Percentiles rank a stretch among this genome's conserved stretches.
phyloP scores from a whole-genome alignment of 805 yeast species.

The Ogataea polymorpha region DNA sequence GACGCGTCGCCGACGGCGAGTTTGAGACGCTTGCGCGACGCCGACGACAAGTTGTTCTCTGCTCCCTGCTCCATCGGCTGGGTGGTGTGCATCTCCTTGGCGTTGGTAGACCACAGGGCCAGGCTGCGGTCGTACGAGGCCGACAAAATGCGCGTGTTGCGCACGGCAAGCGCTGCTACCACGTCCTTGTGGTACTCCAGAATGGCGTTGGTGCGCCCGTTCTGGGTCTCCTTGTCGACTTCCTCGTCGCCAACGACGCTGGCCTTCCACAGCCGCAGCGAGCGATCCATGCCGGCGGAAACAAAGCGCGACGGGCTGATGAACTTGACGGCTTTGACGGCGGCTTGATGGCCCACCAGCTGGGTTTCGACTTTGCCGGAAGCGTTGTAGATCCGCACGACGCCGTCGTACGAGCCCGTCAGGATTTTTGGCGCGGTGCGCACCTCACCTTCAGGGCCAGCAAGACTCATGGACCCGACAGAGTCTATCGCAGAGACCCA shows the following conservation, averaged over 20 bases:
- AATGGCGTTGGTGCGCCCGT: slow-evolving; percentile 76
- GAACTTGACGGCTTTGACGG: slow-evolving; percentile 82
- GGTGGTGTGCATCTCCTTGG: slow-evolving; percentile 73
- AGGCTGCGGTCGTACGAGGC: slow-evolving; percentile 79
- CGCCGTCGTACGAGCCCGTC: slow-evolving; percentile 92
- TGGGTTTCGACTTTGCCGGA: slow-evolving; percentile 79
- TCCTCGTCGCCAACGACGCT: slow-evolving; percentile 42
- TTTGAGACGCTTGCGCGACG: slow-evolving; percentile 85
- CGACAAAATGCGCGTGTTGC: slow-evolving; percentile 65
- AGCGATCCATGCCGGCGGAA: slow-evolving; percentile 86
- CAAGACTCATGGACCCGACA: slow-evolving; percentile 30
- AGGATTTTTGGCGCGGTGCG: slow-evolving; percentile 56
- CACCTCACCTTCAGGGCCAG: slow-evolving; percentile 27
- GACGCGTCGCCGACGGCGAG: slow-evolving; percentile 73
- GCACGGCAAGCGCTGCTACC: slow-evolving; percentile 72
- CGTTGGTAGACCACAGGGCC: slow-evolving; percentile 85
- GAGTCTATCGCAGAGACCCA: slow-evolving; percentile 84
- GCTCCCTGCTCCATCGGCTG: slow-evolving; percentile 42
- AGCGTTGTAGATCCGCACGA: slow-evolving; percentile 83
- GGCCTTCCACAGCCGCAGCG: slow-evolving; percentile 83
- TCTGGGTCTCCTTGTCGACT: slow-evolving; percentile 41
- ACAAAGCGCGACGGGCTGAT: slow-evolving; percentile 71
- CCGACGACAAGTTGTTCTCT: slow-evolving; percentile 55
- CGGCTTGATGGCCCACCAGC: slow-evolving; percentile 83
- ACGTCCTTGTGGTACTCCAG: slow-evolving; percentile 89